Base-by-base conservation (phyloP, 2,329 filamentous ascomycete species). In the Alternaria tenuissima region DNA sequence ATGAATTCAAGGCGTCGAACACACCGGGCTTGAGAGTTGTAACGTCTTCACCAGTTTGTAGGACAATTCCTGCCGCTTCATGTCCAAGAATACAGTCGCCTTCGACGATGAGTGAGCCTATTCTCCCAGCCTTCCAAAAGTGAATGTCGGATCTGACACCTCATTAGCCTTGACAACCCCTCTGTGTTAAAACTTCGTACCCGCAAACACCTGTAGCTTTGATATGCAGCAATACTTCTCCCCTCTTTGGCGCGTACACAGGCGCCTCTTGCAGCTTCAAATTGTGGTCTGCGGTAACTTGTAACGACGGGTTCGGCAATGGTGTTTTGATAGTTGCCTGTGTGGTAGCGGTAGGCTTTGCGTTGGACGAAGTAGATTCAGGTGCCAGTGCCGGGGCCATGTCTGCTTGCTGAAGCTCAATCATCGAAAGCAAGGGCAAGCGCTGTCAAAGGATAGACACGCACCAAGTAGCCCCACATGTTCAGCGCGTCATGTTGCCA, bases 61-160 rank as follows among this genome's bases (percentile, higher is more conserved):
- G 65, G 16, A 90, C 86, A 5, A 88, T 71, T 5, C 88, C 88
- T 9, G 87, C 84, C 4, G 85, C 87, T 75, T 91, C 88, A 63
- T 90, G 88, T 22, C 88, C 88, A 46, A 90, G 82, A 53, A 89
- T 88, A 67, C 87, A 88, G 65, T 89, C 86, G 20, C 85, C 85
- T 59, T 88, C 83, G 12, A 91, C 84, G 2, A 87, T 82, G 2
- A 91, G 81, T 2, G 84, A 82, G 3, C 89, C 89, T 68, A 91
- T 91, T 12, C 83, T 79, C 24, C 89, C 89, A 0, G 82, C 80
- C 67, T 88, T 87, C 88, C 88, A 91, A 66, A 90, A 88, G 72
- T 91, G 88, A 64, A 91, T 84, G 67, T 91, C 88, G 1, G 88
- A 90, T 41, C 85, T 87, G 59, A 8, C 8, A 5, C 2, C 16